phyloP scores from a whole-genome alignment of 139 green algal genomes.

The Chara braunii region DNA sequence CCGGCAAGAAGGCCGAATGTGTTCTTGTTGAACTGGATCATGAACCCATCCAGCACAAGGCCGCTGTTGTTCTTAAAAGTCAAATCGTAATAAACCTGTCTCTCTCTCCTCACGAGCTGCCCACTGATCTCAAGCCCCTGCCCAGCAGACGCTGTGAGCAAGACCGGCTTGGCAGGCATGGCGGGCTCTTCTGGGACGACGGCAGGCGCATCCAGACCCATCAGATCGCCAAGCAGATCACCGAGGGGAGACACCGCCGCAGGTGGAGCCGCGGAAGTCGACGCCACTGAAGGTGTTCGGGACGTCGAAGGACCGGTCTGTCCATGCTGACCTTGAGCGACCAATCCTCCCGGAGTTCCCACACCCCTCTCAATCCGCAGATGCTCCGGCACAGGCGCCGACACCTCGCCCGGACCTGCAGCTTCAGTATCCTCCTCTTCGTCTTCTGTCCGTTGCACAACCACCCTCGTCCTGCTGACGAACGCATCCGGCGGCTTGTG shows the following conservation, averaged over 20 bases:
- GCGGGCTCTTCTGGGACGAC: background rate
- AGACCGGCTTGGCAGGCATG: conserved; percentile 45
- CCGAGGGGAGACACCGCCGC: conserved; percentile 19
- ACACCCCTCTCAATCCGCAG: too few relatives aligned
- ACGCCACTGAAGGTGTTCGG: background rate
- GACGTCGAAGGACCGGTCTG: too few relatives aligned
- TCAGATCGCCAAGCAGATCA: conserved; percentile 27
- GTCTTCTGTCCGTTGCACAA: too few relatives aligned
- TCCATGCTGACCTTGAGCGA: too few relatives aligned
- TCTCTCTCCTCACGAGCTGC: conserved; percentile 45
- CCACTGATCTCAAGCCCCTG: conserved; percentile 70
- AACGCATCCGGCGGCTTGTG: conserved; percentile 77
- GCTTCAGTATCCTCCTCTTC: too few relatives aligned
- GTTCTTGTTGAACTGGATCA: conserved; percentile 95
- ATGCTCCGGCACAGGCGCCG: conserved; percentile 11
- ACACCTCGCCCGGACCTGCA: conserved; percentile 12
- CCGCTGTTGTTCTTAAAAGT: conserved; percentile 56
- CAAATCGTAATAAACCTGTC: conserved; percentile 59
- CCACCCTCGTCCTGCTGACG: too few relatives aligned
- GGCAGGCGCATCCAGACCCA: conserved; percentile 2
- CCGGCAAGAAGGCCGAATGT: conserved; percentile 61
- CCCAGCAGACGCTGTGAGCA: conserved; percentile 60
- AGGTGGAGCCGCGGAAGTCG: conserved; percentile 13
- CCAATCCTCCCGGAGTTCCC: too few relatives aligned
- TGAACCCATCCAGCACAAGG: conserved; percentile 69